Evolutionary conservation across 129 eudicot genomes (phyloP), one percentile per base, ranked within the genome.

Genomic region (Scalesia atractyloides): DNA sequence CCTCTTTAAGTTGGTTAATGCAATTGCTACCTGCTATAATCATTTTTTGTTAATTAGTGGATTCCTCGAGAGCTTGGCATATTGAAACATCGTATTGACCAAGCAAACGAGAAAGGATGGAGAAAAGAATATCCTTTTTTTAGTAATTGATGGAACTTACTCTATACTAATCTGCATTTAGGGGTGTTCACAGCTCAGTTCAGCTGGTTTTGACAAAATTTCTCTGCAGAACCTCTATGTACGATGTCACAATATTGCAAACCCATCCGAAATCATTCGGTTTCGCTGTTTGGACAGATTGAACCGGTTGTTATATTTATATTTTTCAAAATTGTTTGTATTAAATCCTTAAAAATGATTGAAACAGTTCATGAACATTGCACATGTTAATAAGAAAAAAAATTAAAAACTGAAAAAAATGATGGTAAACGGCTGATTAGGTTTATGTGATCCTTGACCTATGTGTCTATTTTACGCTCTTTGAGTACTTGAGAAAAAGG

Each of bases 101-200:
- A 70, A 33, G 97, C 97, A 18, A 86, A 82, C 70, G 91, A 86
- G 68, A 91, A 86, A 80, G 97, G 97, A 19, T 84, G 97, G 93
- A 87, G 93, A 72, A 73, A 74, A 53, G 83, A 83, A 90, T 90
- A 90, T 90, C 96, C 96, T 89, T 82, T 80, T 80, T 79, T 70
- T 51, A 77, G 56, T 33, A 37, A 8, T 60, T 9, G 17, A 59
- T 53, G 43, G 15, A 41, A 18, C 53, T 9, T 72, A 18, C 19
- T 49, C 14, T 50, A 62, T 62, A 36, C 13, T 9, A 4, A 68
- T 9, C 4, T 26, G 26, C 22, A 12, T 41, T 9, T 7, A 50
- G 56, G 20, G 19, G 56, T 50, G 19, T 50, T 15, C 56, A 56
- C 34, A 24, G 41, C 5, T 10, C 2, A 9, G 39, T 58, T 24